phyloP scores from a whole-genome alignment of 1,284 basidiomycete genomes.

The Boletus sp. region DNA sequence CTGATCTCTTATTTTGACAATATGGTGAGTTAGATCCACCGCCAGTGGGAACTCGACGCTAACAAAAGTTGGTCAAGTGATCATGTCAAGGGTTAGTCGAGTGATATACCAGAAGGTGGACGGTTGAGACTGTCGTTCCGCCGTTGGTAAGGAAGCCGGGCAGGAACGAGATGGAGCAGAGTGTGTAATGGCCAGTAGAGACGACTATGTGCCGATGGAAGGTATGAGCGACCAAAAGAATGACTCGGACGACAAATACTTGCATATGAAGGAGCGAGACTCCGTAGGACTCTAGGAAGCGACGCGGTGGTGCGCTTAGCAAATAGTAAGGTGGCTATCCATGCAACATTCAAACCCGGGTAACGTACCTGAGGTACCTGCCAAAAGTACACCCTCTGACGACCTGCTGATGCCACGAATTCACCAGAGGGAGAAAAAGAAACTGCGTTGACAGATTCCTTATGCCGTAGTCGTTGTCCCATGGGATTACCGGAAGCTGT shows the following conservation, averaged over 20 bases:
- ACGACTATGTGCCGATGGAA: no score
- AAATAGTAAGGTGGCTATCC: no score
- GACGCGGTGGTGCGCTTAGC: no score
- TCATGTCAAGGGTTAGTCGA: no score
- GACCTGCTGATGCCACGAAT: constrained; percentile 8
- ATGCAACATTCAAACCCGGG: no score
- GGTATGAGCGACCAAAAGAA: no score
- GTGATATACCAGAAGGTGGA: neutral
- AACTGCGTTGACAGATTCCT: accelerated
- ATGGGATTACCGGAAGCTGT: neutral
- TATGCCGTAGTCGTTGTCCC: constrained; percentile 7
- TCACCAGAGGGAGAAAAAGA: constrained; percentile 14
- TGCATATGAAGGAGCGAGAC: no score
- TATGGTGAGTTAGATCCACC: neutral
- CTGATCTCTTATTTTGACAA: neutral
- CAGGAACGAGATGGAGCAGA: neutral
- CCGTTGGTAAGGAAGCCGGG: neutral
- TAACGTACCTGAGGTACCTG: neutral
- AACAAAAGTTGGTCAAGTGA: neutral
- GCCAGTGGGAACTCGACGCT: neutral
- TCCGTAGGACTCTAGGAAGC: no score
- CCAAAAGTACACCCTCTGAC: neutral
- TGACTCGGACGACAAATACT: no score
- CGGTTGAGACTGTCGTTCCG: neutral
- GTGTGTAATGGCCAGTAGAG: neutral